phyloP scores from a whole-genome alignment of 441 rosid species.

The Gossypium davidsonii region DNA sequence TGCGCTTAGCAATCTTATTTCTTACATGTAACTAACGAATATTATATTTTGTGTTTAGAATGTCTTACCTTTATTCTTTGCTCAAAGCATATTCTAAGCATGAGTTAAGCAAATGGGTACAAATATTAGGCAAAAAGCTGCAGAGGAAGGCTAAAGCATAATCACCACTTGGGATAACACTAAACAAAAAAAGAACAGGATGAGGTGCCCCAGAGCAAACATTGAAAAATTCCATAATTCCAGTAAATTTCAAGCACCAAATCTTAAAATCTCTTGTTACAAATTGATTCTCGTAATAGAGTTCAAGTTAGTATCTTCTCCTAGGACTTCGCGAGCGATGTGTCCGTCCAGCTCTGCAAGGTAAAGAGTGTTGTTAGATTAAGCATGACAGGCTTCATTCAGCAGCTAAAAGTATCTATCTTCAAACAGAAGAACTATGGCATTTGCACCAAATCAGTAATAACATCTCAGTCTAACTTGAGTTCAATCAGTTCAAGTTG shows the following conservation, averaged over 20 bases:
- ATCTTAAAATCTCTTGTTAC: neutral
- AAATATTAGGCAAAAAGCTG: neutral
- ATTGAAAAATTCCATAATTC: neutral
- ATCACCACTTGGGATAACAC: neutral
- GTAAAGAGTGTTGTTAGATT: neutral
- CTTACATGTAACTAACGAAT: neutral
- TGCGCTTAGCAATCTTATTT: neutral
- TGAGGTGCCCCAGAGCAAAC: neutral
- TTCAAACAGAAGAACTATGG: neutral
- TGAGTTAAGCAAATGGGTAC: neutral
- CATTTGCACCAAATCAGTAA: neutral
- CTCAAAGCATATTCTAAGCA: neutral
- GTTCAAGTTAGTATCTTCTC: slow-evolving; percentile 52
- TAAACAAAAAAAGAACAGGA: neutral
- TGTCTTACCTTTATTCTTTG: neutral
- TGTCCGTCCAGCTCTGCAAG: slow-evolving; percentile 52
- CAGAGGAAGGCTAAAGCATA: neutral
- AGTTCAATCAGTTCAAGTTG: neutral
- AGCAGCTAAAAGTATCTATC: neutral
- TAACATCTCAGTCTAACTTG: neutral
- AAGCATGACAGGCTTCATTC: neutral
- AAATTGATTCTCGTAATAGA: neutral
- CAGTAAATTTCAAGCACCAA: neutral
- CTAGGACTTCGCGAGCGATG: slow-evolving; percentile 86
- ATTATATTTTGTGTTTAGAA: neutral